A percentile compares a stretch with the other conserved stretches of the same genome.
Evolutionary conservation across 495 filamentous ascomycete genomes (phyloP).

Genomic region (Neurospora sp.): DNA sequence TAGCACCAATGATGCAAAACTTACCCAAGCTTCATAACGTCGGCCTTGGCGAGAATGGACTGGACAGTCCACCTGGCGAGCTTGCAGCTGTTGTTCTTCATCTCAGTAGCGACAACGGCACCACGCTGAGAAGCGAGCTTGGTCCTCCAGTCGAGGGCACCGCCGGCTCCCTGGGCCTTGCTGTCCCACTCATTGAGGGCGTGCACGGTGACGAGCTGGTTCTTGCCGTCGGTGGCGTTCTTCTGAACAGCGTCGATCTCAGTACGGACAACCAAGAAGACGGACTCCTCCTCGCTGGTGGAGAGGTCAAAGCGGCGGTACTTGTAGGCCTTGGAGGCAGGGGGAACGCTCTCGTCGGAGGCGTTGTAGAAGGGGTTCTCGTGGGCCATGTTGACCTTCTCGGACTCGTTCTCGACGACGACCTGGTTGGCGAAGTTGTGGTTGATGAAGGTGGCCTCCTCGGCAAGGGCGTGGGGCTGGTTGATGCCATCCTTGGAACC

Average conservation of each 20-base stretch:
- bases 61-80: slow-evolving; percentile 94
- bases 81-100: slow-evolving; percentile 99
- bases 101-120: slow-evolving; percentile 96
- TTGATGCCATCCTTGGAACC: slow-evolving; percentile 93
- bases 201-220: slow-evolving; percentile 86
- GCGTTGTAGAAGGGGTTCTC: slow-evolving; percentile 98
- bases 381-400: slow-evolving; percentile 71
- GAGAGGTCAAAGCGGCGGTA: slow-evolving; percentile 95
- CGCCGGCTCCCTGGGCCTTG: slow-evolving; percentile 90
- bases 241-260: slow-evolving; percentile 93
- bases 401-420: slow-evolving; percentile 64
- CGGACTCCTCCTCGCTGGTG: slow-evolving; percentile 81
- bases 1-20: slow-evolving; percentile 12
- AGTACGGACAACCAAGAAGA: slow-evolving; percentile 88
- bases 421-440: slow-evolving; percentile 97
- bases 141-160: slow-evolving; percentile 88
- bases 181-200: slow-evolving; percentile 97
- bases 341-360: slow-evolving; percentile 80
- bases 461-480: slow-evolving; percentile 76
- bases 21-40: slow-evolving; percentile 94
- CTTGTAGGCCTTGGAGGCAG: slow-evolving; percentile 94
- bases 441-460: slow-evolving; percentile 99
- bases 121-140: slow-evolving; percentile 89
- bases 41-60: slow-evolving; percentile 87
- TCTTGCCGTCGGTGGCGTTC: slow-evolving; percentile 77